These are phyloP conservation scores for Eimeria brunetti DNA, from an alignment of 169 alveolate genomes.

Conservation along the genomic window DNA sequence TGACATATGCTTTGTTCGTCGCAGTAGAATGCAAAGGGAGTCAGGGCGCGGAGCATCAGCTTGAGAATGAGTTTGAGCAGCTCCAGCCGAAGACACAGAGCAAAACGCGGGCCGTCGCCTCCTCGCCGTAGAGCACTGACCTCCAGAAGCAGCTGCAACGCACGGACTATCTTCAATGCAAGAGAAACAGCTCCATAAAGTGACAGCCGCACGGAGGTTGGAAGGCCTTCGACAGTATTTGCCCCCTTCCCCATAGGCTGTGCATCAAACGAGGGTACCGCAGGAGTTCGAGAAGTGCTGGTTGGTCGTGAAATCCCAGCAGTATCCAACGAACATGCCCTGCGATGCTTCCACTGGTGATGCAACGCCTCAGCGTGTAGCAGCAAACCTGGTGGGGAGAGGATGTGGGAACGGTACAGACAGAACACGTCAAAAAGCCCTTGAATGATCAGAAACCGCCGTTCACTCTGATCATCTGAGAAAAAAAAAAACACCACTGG, in stretches of 20 bases:
- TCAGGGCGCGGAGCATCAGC: constrained; percentile 35
- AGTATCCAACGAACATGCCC: not conserved
- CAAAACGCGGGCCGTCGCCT: constrained; percentile 51
- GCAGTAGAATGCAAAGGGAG: constrained; percentile 66
- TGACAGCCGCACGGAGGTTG: constrained; percentile 48
- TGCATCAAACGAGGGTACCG: not conserved
- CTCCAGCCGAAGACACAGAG: constrained; percentile 61
- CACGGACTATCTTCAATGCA: constrained; percentile 41
- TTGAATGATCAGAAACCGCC: constrained; percentile 35
- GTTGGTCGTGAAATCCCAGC: not conserved
- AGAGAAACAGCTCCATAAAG: constrained; percentile 25
- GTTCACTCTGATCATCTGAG: constrained; percentile 61
- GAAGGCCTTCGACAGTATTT: not conserved
- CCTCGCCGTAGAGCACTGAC: constrained; percentile 39
- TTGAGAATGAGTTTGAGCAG: constrained; percentile 58
- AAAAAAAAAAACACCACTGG: not conserved
- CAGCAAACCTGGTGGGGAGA: constrained; percentile 52
- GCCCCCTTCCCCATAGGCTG: not conserved
- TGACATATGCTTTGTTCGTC: constrained; percentile 64
- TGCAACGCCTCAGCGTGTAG: constrained; percentile 72
- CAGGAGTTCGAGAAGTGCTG: not conserved
- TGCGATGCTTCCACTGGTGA: constrained; percentile 56
- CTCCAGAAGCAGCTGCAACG: constrained; percentile 63
- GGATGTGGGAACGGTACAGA: constrained; percentile 67
- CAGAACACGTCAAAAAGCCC: constrained; percentile 68